Evolutionary conservation across 768 basidiomycete genomes (phyloP), one percentile per base, ranked within the genome.

Genomic region (Suillus sp.): DNA sequence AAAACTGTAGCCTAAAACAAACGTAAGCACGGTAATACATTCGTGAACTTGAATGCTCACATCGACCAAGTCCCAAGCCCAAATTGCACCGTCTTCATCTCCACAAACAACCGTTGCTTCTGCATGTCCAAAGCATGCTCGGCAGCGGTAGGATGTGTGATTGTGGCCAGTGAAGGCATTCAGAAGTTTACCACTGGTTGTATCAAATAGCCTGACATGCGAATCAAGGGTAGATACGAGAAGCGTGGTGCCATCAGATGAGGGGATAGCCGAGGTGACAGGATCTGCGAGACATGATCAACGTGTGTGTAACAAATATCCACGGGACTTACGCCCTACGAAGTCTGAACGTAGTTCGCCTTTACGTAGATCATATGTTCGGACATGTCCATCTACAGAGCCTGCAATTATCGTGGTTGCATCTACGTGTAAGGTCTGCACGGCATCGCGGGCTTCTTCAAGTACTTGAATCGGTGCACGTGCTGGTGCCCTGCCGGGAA

Each of bases 341-440:
- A 87, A 95, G 75, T 99, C 97, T 50, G 91, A 84, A 9, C 90
- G 86, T 34, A 98, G 78, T 73, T 96, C 88, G 27, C 97, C 97
- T 80, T 91, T 94, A 59, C 97, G 90, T 37, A 99, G 81, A 75
- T 99, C 97, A 76, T 99, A 98, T 10, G 93, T 93, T 22, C 97
- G 86, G 50, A 96, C 87, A 72, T 90, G 84, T 2, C 97, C 96
- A 65, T 99, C 97, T 6, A 97, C 90, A 3, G 93, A 94, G 10
- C 94, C 95, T 3, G 93, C 81, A 45, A 89, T 79, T 68, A 99
- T 84, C 59, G 83, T 85, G 27, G 86, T 84, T 27, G 84, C 72
- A 14, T 83, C 86, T 47, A 95, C 82, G 66, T 89, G 81, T 35
- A 98, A 77, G 20, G 89, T 84, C 68, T 95, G 95, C 43, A 98